Percentiles rank a stretch among this genome's conserved stretches.
phyloP scores from a whole-genome alignment of 164 flowering plant species.

The Stephania yunnanensis region DNA sequence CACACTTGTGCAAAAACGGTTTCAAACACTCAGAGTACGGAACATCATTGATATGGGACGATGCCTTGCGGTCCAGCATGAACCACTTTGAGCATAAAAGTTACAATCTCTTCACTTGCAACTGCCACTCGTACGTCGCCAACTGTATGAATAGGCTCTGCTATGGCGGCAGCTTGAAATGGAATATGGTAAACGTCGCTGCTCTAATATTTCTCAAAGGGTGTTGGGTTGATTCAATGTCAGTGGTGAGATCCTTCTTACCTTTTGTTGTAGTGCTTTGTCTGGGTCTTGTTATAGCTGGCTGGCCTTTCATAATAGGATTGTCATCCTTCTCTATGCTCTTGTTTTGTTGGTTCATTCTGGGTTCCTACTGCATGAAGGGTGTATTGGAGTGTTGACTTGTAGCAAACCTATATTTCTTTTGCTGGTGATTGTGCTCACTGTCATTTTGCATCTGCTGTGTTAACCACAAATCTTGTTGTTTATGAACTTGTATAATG shows the following conservation, averaged over 20 bases:
- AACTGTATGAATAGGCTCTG: constrained; percentile 70
- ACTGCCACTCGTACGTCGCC: constrained; percentile 80
- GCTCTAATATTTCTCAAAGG: constrained; percentile 58
- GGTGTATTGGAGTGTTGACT: constrained; percentile 47
- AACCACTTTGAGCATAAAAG: constrained; percentile 64
- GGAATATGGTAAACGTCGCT: constrained; percentile 83
- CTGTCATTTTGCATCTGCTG: neutral
- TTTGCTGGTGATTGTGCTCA: neutral
- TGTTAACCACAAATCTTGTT: no score
- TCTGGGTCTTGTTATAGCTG: constrained; percentile 57
- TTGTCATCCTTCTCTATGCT: constrained; percentile 56
- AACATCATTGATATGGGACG: constrained; percentile 77
- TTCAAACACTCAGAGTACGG: constrained; percentile 68
- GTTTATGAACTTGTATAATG: no score
- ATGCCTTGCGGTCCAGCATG: constrained; percentile 49
- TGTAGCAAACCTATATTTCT: neutral
- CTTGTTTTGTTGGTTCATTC: constrained; percentile 62
- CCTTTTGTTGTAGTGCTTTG: constrained; percentile 56
- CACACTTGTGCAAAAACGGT: constrained; percentile 66
- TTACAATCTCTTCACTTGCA: constrained; percentile 88
- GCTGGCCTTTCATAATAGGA: constrained; percentile 77
- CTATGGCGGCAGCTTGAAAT: constrained; percentile 59
- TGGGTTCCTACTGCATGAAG: constrained; percentile 54
- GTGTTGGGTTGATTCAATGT: constrained; percentile 55
- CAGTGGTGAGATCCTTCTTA: constrained; percentile 59